Conservation (phyloP, 331 rosid genomes). For the Acacia concinna region DNA sequence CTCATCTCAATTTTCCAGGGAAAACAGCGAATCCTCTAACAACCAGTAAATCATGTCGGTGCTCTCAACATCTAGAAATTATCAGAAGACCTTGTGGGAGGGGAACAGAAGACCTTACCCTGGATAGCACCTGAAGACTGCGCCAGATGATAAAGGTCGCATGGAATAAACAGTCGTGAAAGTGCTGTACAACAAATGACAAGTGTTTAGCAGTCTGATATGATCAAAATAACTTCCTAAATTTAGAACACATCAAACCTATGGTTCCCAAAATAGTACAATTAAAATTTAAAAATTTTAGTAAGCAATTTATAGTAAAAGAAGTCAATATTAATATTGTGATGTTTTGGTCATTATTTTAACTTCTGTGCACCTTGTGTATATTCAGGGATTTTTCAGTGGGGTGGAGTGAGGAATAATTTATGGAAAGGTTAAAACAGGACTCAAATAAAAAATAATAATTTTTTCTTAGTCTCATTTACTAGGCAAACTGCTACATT, state of each 20-base stretch:
- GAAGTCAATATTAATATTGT: background rate
- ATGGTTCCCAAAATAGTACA: background rate
- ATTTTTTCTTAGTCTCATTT: no score
- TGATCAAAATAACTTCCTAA: constrained; percentile 10
- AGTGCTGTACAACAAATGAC: constrained; percentile 56
- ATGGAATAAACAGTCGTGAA: constrained; percentile 79
- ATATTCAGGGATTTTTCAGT: no score
- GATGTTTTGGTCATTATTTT: background rate
- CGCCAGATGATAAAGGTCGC: constrained; percentile 92
- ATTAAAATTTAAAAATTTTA: background rate
- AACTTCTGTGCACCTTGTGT: no score
- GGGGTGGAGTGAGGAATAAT: no score
- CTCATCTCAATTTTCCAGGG: constrained; percentile 4
- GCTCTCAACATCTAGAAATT: constrained; percentile 1
- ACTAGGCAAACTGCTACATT: no score
- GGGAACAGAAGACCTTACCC: constrained; percentile 55
- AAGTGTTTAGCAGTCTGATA: constrained; percentile 29
- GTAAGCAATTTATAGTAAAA: no score
- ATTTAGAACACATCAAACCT: background rate
- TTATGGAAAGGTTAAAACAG: no score
- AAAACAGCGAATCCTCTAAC: background rate
- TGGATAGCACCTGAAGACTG: constrained; percentile 89
- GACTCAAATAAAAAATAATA: no score
- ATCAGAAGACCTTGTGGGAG: background rate
- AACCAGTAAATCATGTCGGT: constrained; percentile 8